phyloP scores from a whole-genome alignment of 1,139 yeast species.

The Saccharomycopsis phalli region DNA sequence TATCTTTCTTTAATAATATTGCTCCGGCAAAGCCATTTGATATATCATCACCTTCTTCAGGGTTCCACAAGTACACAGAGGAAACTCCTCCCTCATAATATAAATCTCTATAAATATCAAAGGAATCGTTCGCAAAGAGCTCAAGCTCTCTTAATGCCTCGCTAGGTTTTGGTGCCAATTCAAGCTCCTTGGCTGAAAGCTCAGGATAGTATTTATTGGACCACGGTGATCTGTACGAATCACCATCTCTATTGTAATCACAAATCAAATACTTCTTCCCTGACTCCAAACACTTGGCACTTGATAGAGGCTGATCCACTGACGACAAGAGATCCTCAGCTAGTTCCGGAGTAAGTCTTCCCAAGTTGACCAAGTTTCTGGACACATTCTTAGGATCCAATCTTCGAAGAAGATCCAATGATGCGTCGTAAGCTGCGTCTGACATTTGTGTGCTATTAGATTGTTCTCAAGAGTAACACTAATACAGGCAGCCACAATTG shows the following conservation, averaged over 20 bases:
- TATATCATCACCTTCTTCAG: slow-evolving; percentile 40
- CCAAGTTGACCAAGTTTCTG: slow-evolving; percentile 55
- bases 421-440: slow-evolving; percentile 75
- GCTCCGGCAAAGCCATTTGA: slow-evolving; percentile 78
- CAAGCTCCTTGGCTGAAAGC: slow-evolving; percentile 44
- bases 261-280: slow-evolving; percentile 75
- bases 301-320: slow-evolving; percentile 75
- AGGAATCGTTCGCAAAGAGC: slow-evolving; percentile 76
- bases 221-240: slow-evolving; percentile 90
- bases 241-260: slow-evolving; percentile 94
- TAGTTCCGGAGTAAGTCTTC: slow-evolving; percentile 69
- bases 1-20: slow-evolving; percentile 68
- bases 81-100: slow-evolving; percentile 92
- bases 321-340: slow-evolving; percentile 84
- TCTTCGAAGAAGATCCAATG: slow-evolving; percentile 79
- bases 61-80: slow-evolving; percentile 90
- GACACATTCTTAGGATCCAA: slow-evolving; percentile 68
- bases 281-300: slow-evolving; percentile 45
- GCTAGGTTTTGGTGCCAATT: slow-evolving; percentile 68
- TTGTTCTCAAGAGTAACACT: too few relatives aligned
- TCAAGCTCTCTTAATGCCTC: slow-evolving; percentile 64
- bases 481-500: too few relatives aligned
- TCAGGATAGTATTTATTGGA: slow-evolving; percentile 68
- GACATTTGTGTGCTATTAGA: slow-evolving; percentile 25
- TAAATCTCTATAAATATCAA: slow-evolving; percentile 85